phyloP scores from a whole-genome alignment of 1,139 yeast species.

The Geotrichum fermentans region DNA sequence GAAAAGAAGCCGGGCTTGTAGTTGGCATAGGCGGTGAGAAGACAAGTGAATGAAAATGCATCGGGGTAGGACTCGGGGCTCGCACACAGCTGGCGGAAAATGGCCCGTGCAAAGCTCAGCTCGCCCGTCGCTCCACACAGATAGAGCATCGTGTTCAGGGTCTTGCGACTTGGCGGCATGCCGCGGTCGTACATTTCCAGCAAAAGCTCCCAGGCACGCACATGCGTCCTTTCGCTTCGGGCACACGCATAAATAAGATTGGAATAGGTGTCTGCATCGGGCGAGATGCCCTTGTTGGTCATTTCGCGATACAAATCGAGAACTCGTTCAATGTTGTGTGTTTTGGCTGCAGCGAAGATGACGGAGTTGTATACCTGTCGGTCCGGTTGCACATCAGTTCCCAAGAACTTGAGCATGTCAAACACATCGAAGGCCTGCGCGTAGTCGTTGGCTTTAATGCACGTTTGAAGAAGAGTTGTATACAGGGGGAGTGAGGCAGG shows the following conservation, averaged over 20 bases:
- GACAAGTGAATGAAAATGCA: conserved; percentile 31
- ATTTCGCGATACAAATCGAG: conserved; percentile 74
- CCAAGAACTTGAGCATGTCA: conserved; percentile 78
- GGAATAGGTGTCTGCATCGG: conserved; percentile 49
- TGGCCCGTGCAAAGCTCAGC: conserved; percentile 63
- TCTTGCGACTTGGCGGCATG: conserved; percentile 43
- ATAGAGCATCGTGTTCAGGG: conserved; percentile 66
- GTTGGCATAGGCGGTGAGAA: conserved; percentile 36
- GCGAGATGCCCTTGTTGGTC: conserved; percentile 39
- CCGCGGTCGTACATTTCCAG: conserved; percentile 57
- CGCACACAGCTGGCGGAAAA: conserved; percentile 54
- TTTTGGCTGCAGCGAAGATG: conserved; percentile 59
- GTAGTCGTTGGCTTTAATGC: conserved; percentile 51
- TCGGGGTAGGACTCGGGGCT: conserved; percentile 36
- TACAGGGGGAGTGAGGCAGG: conserved; percentile 57
- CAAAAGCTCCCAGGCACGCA: conserved; percentile 74
- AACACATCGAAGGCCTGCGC: conserved; percentile 66
- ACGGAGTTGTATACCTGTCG: conserved; percentile 63
- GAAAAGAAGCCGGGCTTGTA: conserved; percentile 37
- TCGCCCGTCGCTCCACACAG: conserved; percentile 79
- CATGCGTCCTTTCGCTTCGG: conserved; percentile 45
- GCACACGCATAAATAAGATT: conserved; percentile 74
- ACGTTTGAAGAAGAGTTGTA: conserved; percentile 61
- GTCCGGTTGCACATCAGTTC: conserved; percentile 62
- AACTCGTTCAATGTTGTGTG: conserved; percentile 63